Conservation (phyloP, 768 basidiomycete genomes). For the Favolaschia claudopus region DNA sequence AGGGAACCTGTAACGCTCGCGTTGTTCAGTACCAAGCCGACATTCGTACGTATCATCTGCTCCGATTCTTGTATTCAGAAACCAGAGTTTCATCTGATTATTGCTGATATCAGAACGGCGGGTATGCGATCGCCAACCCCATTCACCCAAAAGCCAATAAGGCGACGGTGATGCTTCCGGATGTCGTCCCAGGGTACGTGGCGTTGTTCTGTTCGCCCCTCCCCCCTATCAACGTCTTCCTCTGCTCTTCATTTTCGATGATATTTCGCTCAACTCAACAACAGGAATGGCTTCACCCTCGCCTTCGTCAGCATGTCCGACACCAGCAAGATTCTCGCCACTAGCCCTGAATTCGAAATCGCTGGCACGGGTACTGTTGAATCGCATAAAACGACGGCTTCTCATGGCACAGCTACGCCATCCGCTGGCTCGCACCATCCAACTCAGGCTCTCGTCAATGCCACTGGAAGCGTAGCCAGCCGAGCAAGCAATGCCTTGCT, state of each 20-base stretch:
- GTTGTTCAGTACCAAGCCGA: neutral
- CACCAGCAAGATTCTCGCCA: neutral
- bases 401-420: too few species aligned
- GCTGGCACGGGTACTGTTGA: too few species aligned
- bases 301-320: neutral
- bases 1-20: neutral
- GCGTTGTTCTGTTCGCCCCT: neutral
- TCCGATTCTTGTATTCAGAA: too few species aligned
- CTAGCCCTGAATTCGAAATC: neutral
- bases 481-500: too few species aligned
- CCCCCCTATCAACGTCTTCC: neutral
- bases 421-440: too few species aligned
- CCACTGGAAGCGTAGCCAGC: too few species aligned
- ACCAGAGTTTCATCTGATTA: neutral
- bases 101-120: neutral
- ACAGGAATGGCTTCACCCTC: constrained; percentile 3
- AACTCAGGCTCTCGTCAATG: too few species aligned
- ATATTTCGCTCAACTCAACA: neutral
- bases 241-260: neutral
- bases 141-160: constrained; percentile 1
- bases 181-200: constrained; percentile 1
- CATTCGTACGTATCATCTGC: neutral
- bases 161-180: neutral
- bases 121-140: constrained; percentile 5
- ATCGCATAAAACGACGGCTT: too few species aligned